Evolutionary conservation across 106 monocot genomes (phyloP).

Genomic region (Dendrobium nobile): DNA sequence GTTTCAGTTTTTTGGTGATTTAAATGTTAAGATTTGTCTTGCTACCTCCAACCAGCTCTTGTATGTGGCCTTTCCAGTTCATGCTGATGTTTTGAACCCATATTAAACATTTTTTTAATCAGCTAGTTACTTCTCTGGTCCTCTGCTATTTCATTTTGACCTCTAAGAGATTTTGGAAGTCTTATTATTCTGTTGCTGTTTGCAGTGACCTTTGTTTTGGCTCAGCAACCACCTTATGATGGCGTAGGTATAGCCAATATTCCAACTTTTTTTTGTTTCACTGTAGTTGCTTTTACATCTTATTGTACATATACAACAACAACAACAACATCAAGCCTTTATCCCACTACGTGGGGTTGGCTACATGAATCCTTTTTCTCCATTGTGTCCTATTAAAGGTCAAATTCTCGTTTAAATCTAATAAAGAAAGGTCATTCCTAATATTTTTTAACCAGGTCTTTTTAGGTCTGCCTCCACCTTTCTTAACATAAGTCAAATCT

Average conservation of each 20-base stretch:
- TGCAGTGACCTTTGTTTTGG: slow-evolving; percentile 70
- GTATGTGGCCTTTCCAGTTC: not conserved
- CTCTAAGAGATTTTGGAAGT: not conserved
- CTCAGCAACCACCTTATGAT: slow-evolving; percentile 79
- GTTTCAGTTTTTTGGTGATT: not conserved
- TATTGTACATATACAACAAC: not conserved
- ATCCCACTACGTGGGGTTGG: too few relatives aligned
- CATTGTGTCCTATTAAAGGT: too few relatives aligned
- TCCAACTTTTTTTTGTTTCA: not conserved
- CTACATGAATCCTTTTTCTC: too few relatives aligned
- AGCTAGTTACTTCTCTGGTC: not conserved
- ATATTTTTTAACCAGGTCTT: too few relatives aligned
- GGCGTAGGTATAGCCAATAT: slow-evolving; percentile 46
- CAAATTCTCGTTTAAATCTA: too few relatives aligned
- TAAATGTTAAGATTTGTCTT: not conserved
- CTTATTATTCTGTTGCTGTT: slow-evolving; percentile 7
- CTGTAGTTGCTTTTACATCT: not conserved
- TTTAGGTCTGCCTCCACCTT: too few relatives aligned
- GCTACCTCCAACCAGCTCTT: not conserved
- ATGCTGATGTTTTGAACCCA: not conserved
- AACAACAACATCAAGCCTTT: too few relatives aligned
- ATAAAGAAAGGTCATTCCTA: too few relatives aligned
- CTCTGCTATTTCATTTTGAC: slow-evolving; percentile 3
- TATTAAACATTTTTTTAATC: not conserved
- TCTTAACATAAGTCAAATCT: too few relatives aligned